These are phyloP conservation scores for Russula virescens DNA, from an alignment of 768 basidiomycete genomes.

Conservation along the genomic window DNA sequence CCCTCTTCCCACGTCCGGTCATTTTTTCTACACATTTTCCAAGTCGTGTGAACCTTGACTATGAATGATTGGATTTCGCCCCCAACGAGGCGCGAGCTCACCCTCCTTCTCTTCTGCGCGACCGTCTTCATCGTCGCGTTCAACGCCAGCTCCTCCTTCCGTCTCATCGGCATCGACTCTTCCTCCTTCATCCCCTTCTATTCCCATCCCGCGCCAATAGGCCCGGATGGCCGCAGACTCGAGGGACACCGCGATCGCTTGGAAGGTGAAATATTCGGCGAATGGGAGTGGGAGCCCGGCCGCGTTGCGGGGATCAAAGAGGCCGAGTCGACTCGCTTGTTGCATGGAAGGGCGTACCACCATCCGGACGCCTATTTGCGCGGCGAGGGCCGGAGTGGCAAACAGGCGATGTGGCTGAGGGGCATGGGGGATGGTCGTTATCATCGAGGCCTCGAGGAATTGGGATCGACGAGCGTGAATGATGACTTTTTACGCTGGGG, in stretches of 20 bases:
- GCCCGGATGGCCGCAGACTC: conserved; percentile 46
- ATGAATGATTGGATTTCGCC: conserved; percentile 49
- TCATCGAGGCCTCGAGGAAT: conserved; percentile 26
- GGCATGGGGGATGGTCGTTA: conserved; percentile 25
- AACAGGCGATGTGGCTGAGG: conserved; percentile 23
- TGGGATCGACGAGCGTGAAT: conserved; percentile 35
- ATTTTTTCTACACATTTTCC: background rate
- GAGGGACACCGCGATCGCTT: conserved; percentile 50
- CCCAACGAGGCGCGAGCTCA: conserved; percentile 68
- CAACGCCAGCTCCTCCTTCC: conserved; percentile 63
- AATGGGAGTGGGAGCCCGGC: conserved; percentile 61
- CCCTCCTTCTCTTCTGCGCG: conserved; percentile 60
- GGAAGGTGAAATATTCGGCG: conserved; percentile 60
- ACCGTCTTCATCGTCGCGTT: conserved; percentile 65
- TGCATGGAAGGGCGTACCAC: conserved; percentile 29
- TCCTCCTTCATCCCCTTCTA: conserved; percentile 4
- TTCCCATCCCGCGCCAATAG: conserved; percentile 27
- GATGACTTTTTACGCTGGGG: conserved; percentile 55
- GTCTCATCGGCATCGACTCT: conserved; percentile 35
- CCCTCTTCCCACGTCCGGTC: background rate
- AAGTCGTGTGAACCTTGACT: background rate
- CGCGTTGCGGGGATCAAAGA: conserved; percentile 52
- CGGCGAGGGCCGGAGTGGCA: conserved; percentile 32
- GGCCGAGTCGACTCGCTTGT: conserved; percentile 42
- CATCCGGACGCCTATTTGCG: conserved; percentile 36